Evolutionary conservation across 1,139 yeast genomes (phyloP), one percentile per base, ranked within the genome.

Genomic region (Debaryomyces singareniensis): DNA sequence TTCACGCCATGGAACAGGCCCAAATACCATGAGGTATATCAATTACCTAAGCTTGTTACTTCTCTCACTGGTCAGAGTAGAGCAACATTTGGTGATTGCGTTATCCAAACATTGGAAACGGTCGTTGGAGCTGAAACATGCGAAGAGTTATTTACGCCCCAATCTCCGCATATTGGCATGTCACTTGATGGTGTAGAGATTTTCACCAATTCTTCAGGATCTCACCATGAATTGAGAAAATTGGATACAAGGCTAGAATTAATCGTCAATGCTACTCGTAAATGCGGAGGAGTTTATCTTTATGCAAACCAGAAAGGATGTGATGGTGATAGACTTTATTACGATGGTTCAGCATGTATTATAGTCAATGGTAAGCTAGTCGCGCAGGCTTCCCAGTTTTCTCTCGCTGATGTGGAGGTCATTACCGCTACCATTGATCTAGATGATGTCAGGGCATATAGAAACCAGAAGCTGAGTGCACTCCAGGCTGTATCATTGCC

Each of bases 261-360:
- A 46, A 93, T 91, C 43, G 75, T 78, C 18, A 95, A 84, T 51
- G 98, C 98, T 2, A 87, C 97, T 4, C 74, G 85, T 35, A 87
- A 91, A 55, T 87, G 96, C 51, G 99, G 99, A 27, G 99, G 99
- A 24, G 77, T 91, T 16, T 91, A 91, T 48, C 63, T 91, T 32
- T 91, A 91, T 49, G 77, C 98, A 14, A 91, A 91, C 53, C 99
- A 93, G 58, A 79, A 82, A 39, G 99, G 99, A 5, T 91, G 99
- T 54, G 99, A 93, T 54, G 99, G 99, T 41, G 99, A 93, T 51
- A 71, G 99, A 36, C 61, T 91, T 31, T 91, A 93, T 55, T 91
- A 91, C 49, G 99, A 91, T 56, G 99, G 99, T 1, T 85, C 96
- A 59, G 96, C 98, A 0, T 66, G 86, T 47, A 91, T 93, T 51